Conservation (phyloP, 306 rosid species). For the Lathyrus oleraceus region DNA sequence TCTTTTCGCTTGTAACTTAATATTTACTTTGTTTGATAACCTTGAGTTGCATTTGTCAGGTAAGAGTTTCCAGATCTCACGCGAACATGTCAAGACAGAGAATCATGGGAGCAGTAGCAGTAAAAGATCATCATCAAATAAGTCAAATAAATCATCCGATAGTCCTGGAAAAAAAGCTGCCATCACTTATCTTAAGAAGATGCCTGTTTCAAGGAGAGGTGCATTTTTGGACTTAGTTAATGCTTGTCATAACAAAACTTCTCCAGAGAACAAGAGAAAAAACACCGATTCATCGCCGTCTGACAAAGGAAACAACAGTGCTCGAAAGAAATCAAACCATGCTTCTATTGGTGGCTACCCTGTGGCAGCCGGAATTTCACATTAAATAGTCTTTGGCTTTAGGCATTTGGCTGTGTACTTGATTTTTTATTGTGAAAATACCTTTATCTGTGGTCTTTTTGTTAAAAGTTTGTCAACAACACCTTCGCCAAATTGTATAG, state of each 20-base stretch:
- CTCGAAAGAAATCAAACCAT: conserved; percentile 49
- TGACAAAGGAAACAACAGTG: conserved; percentile 40
- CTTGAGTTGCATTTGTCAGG: conserved; percentile 44
- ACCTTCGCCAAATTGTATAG: conserved; percentile 42
- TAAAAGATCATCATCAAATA: conserved; percentile 40
- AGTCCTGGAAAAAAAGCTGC: conserved; percentile 55
- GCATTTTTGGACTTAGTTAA: conserved; percentile 34
- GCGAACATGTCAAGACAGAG: conserved; percentile 46
- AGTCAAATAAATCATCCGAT: conserved; percentile 32
- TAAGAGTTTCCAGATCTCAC: conserved; percentile 38
- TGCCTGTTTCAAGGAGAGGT: conserved; percentile 46
- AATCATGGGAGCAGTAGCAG: conserved; percentile 27
- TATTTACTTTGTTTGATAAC: conserved; percentile 29
- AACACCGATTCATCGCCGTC: conserved; percentile 45
- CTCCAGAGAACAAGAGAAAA: conserved; percentile 59
- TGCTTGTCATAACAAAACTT: conserved; percentile 27
- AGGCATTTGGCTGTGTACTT: conserved; percentile 30
- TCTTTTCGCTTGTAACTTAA: not conserved
- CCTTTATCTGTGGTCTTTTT: not conserved
- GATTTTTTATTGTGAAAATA: not conserved
- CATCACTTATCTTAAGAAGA: conserved; percentile 47
- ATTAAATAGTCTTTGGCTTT: conserved; percentile 29
- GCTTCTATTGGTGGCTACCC: conserved; percentile 40
- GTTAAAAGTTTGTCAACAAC: conserved; percentile 27
- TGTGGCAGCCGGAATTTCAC: conserved; percentile 44